Conservation (phyloP, 1,139 yeast species). For the Blastobotrys persicus region DNA sequence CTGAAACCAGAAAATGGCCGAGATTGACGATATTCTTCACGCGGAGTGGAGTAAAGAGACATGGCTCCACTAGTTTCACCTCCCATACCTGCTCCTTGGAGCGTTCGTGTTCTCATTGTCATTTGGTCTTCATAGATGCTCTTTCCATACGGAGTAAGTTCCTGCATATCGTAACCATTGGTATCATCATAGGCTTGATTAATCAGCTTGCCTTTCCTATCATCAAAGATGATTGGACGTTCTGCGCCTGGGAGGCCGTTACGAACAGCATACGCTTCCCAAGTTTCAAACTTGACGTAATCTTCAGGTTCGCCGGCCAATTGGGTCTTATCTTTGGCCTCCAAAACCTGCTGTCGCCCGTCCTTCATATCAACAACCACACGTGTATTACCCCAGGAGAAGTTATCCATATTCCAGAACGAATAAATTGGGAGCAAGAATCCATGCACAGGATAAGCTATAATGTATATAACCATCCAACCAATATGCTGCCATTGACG, state of each 20-base stretch:
- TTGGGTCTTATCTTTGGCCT: slow-evolving; percentile 25
- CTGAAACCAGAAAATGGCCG: slow-evolving; percentile 26
- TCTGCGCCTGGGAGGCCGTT: slow-evolving; percentile 39
- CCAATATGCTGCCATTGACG: slow-evolving; percentile 45
- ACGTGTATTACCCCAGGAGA: slow-evolving; percentile 45
- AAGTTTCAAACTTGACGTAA: slow-evolving; percentile 37
- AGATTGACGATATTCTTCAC: slow-evolving; percentile 5
- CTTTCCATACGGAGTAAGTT: slow-evolving; percentile 21
- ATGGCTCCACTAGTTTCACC: slow-evolving; percentile 13
- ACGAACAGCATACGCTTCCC: slow-evolving; percentile 38
- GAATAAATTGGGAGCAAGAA: slow-evolving; percentile 41
- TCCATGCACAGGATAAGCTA: slow-evolving; percentile 43
- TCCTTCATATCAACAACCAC: slow-evolving; percentile 42
- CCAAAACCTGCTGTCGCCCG: slow-evolving; percentile 36
- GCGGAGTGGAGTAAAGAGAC: slow-evolving; percentile 19
- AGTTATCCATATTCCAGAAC: slow-evolving; percentile 46
- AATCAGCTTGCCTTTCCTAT: slow-evolving; percentile 28
- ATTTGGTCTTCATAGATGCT: slow-evolving; percentile 18
- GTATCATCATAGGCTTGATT: slow-evolving; percentile 22
- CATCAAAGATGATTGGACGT: slow-evolving; percentile 36
- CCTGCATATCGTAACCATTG: slow-evolving; percentile 33
- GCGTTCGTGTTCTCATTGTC: slow-evolving; percentile 4
- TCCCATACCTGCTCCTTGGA: slow-evolving; percentile 11
- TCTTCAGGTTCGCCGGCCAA: slow-evolving; percentile 36
- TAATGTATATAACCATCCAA: slow-evolving; percentile 44